phyloP scores from a whole-genome alignment of 345 rosid genomes.

The Linum trigynum region DNA sequence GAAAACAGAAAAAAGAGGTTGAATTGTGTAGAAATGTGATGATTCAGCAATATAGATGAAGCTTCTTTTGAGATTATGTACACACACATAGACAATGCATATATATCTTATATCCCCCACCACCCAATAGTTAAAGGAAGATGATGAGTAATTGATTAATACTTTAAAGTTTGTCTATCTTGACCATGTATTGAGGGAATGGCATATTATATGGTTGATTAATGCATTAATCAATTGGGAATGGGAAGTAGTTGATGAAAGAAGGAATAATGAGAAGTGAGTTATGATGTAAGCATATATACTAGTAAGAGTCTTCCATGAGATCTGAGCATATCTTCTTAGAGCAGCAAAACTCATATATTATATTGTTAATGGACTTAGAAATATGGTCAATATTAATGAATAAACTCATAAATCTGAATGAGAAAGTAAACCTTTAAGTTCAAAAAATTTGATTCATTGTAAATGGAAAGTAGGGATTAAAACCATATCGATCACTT shows the following conservation, averaged over 20 bases:
- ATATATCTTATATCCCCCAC: background rate
- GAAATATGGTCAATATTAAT: too few relatives aligned
- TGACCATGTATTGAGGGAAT: background rate
- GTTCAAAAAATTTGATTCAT: too few relatives aligned
- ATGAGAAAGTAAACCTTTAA: too few relatives aligned
- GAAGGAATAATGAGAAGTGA: slow-evolving; percentile 86
- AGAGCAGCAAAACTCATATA: slow-evolving; percentile 44
- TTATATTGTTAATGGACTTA: too few relatives aligned
- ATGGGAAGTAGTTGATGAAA: slow-evolving; percentile 53
- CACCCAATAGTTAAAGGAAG: too few relatives aligned
- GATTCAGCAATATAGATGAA: slow-evolving; percentile 35
- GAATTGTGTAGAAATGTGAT: slow-evolving; percentile 30
- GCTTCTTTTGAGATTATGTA: slow-evolving; percentile 30
- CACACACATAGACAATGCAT: background rate
- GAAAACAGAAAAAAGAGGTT: slow-evolving; percentile 12
- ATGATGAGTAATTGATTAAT: too few relatives aligned
- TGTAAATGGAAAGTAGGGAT: too few relatives aligned
- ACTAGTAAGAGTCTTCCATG: slow-evolving; percentile 51
- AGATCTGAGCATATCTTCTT: slow-evolving; percentile 96
- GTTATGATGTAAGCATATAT: slow-evolving; percentile 85
- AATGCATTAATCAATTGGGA: slow-evolving; percentile 12
- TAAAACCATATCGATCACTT: too few relatives aligned
- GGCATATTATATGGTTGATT: background rate
- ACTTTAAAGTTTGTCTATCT: background rate
- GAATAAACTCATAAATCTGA: too few relatives aligned